Evolutionary conservation across 73 alveolate species (phyloP), one percentile per base, ranked within the genome.

Genomic region (Paramecium primaurelia): DNA sequence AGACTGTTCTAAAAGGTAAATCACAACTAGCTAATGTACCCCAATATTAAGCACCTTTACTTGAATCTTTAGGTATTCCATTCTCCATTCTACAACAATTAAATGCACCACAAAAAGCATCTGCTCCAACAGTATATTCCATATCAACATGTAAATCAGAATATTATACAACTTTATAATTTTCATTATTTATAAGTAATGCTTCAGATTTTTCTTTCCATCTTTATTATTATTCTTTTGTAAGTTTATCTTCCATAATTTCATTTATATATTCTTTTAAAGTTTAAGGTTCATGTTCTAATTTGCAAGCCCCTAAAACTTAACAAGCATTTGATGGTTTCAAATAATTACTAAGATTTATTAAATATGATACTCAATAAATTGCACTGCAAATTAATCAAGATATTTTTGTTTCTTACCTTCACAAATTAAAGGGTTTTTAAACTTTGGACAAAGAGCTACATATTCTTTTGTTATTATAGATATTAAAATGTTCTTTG

Each of bases 101-200:
- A 5, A 97, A 98, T 51, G 45, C 40, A 73, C 47, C 64, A 60
- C 99, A 98, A 34, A 86, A 69, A 4, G 94, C 96, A 32, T 51
- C 83, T 8, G 98, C 71, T 5, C 98, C 98, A 49, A 84, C 97
- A 36, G 64, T 71, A 86, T 96, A 98, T 40, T 93, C 88, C 9
- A 93, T 54, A 89, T 98, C 99, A 44, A 95, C 86, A 95, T 98
- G 99, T 28, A 97, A 71, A 94, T 98, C 99, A 10, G 98, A 86
- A 49, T 96, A 80, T 88, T 98, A 99, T 28, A 97, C 95, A 37
- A 97, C 95, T 92, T 83, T 97, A 87, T 95, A 64, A 25, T 93
- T 92, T 60, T 88, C 59, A 69, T 75, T 71, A 58, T 68, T 88
- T 42, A 58, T 20, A 5, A 32, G 88, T 73, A 38, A 59, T 58